A percentile compares a stretch with the other conserved stretches of the same genome.
Evolutionary conservation across 768 basidiomycete genomes (phyloP).

Genomic region (Rickenella mellea): DNA sequence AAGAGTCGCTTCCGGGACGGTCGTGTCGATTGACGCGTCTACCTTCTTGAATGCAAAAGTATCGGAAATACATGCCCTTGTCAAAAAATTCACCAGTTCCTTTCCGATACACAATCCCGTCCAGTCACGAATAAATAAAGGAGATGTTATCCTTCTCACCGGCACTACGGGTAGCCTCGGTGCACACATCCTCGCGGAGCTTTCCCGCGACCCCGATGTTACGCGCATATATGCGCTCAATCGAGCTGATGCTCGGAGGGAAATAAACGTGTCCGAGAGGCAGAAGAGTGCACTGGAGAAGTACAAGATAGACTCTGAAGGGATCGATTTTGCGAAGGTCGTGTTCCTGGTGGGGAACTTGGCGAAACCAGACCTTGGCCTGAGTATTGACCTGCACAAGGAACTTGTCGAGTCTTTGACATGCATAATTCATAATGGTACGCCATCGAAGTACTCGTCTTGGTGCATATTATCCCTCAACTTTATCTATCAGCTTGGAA

Average conservation of each 20-base stretch:
- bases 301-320: constrained; percentile 20
- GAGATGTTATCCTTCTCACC: constrained; percentile 22
- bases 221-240: constrained; percentile 21
- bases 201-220: constrained; percentile 10
- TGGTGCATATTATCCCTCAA: no score
- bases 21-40: not conserved
- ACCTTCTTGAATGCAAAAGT: constrained; percentile 4
- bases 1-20: constrained; percentile 8
- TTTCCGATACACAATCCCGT: constrained; percentile 8
- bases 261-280: constrained; percentile 12
- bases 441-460: no score
- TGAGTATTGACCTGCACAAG: constrained; percentile 16
- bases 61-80: constrained; percentile 24
- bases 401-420: constrained; percentile 21
- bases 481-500: constrained; percentile 12
- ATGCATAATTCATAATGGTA: constrained; percentile 28
- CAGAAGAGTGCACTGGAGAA: constrained; percentile 19
- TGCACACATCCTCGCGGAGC: constrained; percentile 16
- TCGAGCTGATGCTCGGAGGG: constrained; percentile 8
- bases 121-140: not conserved
- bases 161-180: constrained; percentile 27
- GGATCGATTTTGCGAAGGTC: constrained; percentile 21
- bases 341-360: constrained; percentile 22
- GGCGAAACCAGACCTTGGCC: constrained; percentile 13
- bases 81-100: constrained; percentile 27